Evolutionary conservation across 2,329 filamentous ascomycete species (phyloP), one percentile per base, ranked within the genome.

Genomic region (Colletotrichum chlorophyti): DNA sequence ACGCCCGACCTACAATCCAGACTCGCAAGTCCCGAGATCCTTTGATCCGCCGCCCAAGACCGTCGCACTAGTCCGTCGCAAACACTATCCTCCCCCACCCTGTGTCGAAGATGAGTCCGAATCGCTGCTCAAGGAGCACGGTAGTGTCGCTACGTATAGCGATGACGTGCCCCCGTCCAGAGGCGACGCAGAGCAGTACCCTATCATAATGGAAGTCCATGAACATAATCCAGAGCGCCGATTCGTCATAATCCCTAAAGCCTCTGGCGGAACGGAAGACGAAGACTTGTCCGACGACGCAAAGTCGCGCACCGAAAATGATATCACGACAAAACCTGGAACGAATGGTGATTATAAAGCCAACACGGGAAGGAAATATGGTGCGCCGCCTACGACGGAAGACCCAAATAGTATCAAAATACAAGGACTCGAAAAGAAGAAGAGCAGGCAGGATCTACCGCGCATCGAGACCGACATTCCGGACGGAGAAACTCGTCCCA

Each of bases 51-150:
- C 24, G 47, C 11, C 19, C n/a, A 58, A 47, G n/a, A n/a, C n/a
- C n/a, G n/a, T n/a, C n/a, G n/a, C n/a, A 23, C 29, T 34, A 29
- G 34, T 34, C 42, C 59, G 55, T 14, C 58, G 67, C 38, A 71
- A 62, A 52, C 66, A 70, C 60, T 80, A 77, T 68, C 86, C 88
- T 6, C 89, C 88, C 2, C 78, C 79, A 15, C 87, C 89, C 4
- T 86, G 73, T 31, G 88, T 89, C 43, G 90, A 93, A 69, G 89
- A 93, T 68, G 90, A 91, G 70, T 75, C 69, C 14, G 79, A 77
- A 12, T 84, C 89, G 7, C 72, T 91, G 32, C 82, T 82, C 6
- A 85, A 80, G 68, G 90, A 93, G 68, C 73, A 83, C 65, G 77
- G 79, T 23, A 66, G 70, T 38, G 34, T 42, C 32, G 64, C 64